Evolutionary conservation across 2,329 filamentous ascomycete genomes (phyloP), one percentile per base, ranked within the genome.

Genomic region (Tolypocladium ophioglossoides): DNA sequence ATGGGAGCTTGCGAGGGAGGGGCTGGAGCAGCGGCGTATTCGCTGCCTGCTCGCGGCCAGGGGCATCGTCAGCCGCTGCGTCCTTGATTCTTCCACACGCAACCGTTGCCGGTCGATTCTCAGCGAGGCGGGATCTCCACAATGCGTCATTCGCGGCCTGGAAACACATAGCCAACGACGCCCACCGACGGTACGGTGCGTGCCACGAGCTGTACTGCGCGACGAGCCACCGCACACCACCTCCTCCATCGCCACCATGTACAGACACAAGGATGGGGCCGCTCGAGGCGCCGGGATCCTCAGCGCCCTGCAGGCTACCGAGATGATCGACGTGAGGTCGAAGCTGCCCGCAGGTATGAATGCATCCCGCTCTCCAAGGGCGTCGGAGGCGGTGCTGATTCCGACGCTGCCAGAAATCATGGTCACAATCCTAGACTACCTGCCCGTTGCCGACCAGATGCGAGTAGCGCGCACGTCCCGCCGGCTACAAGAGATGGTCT

Each of bases 401-500:
- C n/a, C 12, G 12, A 22, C 32, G 20, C 18, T 34, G 24, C 2
- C 54, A 89, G 92, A 97, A 74, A 89, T 97, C 61, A 82, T 97
- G 62, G 86, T 87, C 34, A 80, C 84, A 0, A 91, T 99, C 61
- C 81, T 99, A 66, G 90, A 96, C 67, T 91, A 95, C 72, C 82
- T 97, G 40, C 87, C 89, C 40, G 80, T 96, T 32, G 75, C 86
- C 56, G 92, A 96, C 69, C 85, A 95, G 64, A 81, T 97, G 67
- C 83, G 84, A 61, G 92, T 90, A 66, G 92, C 94, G 47, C 85
- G 86, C 58, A 85, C 88, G 27, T 96, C 90, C 55, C 87, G 83
- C 66, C 87, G 89, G 57, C 83, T 97, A 79, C 86, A 87, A 66
- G 94, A 99, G 72, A 99, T 99, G 91, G 91, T 96, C 3, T 99